Conservation (phyloP, 257 asterid species). For the Rubia yunnanensis region DNA sequence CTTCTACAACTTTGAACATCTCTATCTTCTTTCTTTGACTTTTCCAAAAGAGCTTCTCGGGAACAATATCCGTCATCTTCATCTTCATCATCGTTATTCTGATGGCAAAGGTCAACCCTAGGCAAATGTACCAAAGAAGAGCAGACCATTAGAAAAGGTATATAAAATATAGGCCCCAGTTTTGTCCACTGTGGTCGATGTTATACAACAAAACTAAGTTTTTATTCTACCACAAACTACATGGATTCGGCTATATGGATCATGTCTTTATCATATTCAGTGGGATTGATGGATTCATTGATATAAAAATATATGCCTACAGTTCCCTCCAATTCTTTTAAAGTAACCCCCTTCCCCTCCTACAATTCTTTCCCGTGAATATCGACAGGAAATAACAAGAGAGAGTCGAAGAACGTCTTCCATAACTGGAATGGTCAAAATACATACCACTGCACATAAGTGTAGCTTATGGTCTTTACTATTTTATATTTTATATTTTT, state of each 20-base stretch:
- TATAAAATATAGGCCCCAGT: not conserved
- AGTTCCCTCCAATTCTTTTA: not conserved
- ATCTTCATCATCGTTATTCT: slow-evolving; percentile 66
- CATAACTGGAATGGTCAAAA: not conserved
- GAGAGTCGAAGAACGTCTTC: not conserved
- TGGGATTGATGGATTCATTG: not conserved
- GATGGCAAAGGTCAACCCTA: slow-evolving; percentile 98
- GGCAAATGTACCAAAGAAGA: slow-evolving; percentile 25
- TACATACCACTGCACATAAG: not conserved
- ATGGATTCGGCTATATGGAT: too few species aligned
- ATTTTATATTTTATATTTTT: not conserved
- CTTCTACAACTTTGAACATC: slow-evolving; percentile 32
- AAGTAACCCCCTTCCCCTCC: too few species aligned
- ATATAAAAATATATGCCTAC: not conserved
- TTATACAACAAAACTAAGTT: not conserved
- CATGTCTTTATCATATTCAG: not conserved
- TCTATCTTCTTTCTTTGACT: slow-evolving; percentile 35
- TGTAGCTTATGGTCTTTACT: not conserved
- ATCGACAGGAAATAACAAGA: not conserved
- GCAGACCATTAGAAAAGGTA: not conserved
- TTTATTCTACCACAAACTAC: too few species aligned
- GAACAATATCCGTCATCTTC: slow-evolving; percentile 69
- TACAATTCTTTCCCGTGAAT: not conserved
- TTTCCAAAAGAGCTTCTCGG: slow-evolving; percentile 59
- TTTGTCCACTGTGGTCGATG: not conserved